Evolutionary conservation across 169 alveolate genomes (phyloP).

Genomic region (Cryptosporidium sp.): DNA sequence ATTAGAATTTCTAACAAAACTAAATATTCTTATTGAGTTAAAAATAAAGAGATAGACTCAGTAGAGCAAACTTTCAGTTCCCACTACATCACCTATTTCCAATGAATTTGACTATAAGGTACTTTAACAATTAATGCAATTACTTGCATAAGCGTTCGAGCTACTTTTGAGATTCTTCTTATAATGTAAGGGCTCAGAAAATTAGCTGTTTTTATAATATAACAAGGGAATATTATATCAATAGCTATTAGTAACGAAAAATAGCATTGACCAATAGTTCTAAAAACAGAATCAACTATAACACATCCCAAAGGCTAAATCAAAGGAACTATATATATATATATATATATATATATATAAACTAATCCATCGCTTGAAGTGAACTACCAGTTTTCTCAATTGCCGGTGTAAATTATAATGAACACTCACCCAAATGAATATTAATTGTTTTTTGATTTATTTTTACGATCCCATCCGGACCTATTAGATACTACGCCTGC

Average conservation of each 20-base stretch:
- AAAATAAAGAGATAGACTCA: background rate
- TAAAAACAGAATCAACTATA: background rate
- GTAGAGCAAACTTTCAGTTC: background rate
- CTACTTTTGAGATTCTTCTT: background rate
- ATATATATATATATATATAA: background rate
- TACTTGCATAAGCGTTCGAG: background rate
- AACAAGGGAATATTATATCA: background rate
- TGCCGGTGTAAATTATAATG: background rate
- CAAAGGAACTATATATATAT: background rate
- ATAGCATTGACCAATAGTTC: conserved; percentile 1
- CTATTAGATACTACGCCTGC: conserved; percentile 9
- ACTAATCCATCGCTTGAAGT: background rate
- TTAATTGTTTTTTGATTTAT: conserved; percentile 13
- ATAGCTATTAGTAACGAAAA: background rate
- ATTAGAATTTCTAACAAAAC: background rate
- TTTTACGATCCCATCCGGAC: conserved; percentile 32
- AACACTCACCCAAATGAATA: background rate
- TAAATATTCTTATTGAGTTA: background rate
- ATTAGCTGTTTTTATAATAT: background rate
- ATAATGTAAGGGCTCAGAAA: background rate
- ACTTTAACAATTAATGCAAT: background rate
- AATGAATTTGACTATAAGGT: background rate
- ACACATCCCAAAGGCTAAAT: background rate
- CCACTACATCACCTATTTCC: background rate
- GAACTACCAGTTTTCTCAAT: background rate